Evolutionary conservation across 179 eudicot genomes (phyloP), one percentile per base, ranked within the genome.

Genomic region (Beta lomatogona): DNA sequence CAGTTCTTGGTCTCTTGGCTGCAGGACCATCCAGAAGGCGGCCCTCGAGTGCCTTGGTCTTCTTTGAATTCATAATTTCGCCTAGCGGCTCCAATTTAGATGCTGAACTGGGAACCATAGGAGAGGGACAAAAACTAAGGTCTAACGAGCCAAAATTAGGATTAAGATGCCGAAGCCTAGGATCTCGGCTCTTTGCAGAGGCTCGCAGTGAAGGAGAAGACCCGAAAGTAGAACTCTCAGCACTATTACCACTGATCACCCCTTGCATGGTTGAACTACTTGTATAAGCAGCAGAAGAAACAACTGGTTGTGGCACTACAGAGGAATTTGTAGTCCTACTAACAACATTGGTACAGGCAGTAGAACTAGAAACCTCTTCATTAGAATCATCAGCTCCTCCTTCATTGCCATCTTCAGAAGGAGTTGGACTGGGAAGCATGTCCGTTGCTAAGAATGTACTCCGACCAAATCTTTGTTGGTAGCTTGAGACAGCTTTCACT

Each of bases 351-450:
- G 45, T 75, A 36, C 52, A 65, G 14, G 45, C 55, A 70, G 77
- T 45, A 73, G 81, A 85, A 84, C 99, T 97, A 36, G 91, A 87
- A 73, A 91, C 90, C 84, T 97, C 99, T 61, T 87, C 97, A 78
- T 85, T 80, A 15, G 68, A 80, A 76, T 93, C 99, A 72, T 86
- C 91, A 82, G 83, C 83, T 70, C 85, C 91, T 67, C 83, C 91
- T 61, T 81, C 83, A 71, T 89, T 90, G 75, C 90, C 86, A 59
- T 92, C 97, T 81, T 91, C 97, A 22, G 97, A 94, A 80, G 98
- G 99, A 74, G 99, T 97, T 61, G 99, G 99, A 82, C 99, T 97
- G 3, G 99, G 99, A 83, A 97, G 97, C 76, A 84, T 87, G 71
- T 94, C 96, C 63, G 81, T 78, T 77, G 89, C 80, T 52, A 81